Conservation (phyloP, 345 rosid species). For the Salix dunnii region DNA sequence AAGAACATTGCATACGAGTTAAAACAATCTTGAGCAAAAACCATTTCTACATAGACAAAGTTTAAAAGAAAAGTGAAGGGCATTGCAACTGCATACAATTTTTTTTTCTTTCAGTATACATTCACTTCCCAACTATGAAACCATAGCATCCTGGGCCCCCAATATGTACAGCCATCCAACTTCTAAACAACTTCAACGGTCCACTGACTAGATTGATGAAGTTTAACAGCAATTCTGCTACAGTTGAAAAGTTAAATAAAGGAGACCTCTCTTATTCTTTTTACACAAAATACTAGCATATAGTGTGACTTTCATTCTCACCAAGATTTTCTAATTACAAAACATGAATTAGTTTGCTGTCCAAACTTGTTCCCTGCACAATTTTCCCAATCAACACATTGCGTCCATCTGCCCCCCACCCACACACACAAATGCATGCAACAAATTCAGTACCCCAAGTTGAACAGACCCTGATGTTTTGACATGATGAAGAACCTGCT, state of each 20-base stretch:
- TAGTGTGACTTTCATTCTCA: neutral
- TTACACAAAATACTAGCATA: neutral
- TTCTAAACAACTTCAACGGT: neutral
- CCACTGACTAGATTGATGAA: too few species aligned
- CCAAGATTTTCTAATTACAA: neutral
- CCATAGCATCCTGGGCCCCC: neutral
- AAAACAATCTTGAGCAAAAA: neutral
- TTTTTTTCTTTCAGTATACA: neutral
- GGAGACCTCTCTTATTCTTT: neutral
- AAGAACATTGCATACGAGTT: neutral
- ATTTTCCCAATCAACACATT: neutral
- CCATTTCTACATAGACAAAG: neutral
- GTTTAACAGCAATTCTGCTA: neutral
- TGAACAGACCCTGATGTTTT: neutral
- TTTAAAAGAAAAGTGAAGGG: neutral
- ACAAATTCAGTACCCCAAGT: neutral
- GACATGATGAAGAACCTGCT: neutral
- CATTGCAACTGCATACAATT: neutral
- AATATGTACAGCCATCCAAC: neutral
- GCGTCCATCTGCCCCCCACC: neutral
- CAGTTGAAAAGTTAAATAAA: neutral
- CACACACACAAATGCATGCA: neutral
- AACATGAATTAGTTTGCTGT: neutral
- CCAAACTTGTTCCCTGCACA: neutral
- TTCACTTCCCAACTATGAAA: neutral